Base-by-base conservation (phyloP, 176 grass and related monocot genomes). In the Oryza glaberrima region DNA sequence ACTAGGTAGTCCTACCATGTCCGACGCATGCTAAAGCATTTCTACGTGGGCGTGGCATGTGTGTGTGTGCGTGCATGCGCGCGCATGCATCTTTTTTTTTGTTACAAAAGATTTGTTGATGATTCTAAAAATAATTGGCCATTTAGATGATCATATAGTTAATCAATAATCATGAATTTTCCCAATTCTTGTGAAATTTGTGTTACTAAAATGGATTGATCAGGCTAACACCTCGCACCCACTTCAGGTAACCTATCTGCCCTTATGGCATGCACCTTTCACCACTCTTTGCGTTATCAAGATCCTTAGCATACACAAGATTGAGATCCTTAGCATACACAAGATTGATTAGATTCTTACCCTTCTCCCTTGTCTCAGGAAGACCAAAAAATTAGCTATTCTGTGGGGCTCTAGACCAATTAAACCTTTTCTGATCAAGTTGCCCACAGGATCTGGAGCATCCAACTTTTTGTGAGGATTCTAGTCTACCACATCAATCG, bases 331-430 rank as follows among this genome's bases (percentile, higher is more conserved):
- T 45, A 17, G 4, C 45, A 45, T 61, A 34, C 69, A 23, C 15
- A 40, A 46, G 64, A 46, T 28, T 22, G 71, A 87, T 82, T 65
- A 82, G 63, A 87, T 87, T 87, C 68, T 63, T 32, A 44, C 45
- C 32, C 76, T 61, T 69, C 23, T 82, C 64, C 85, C 47, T 52
- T 82, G 85, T 87, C 72, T 49, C 26, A 48, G 85, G 85, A 87
- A 81, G 78, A 47, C 58, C 0, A 49, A 73, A 68, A 9, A 66
- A 28, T 15, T 15, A 32, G 46, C 14, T 73, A 28, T 45, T 16
- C 13, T 4, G 43, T 47, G 70, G 22, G 2, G 12, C 43, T 74
- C 7, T 26, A 25, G 72, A 51, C 7, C 45, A 44, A 26, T 26
- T 26, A 26, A 85, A 79, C 26, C 67, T 72, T 52, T 72, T 67